phyloP scores from a whole-genome alignment of 2,329 filamentous ascomycete genomes.

The Apiospora aurea region DNA sequence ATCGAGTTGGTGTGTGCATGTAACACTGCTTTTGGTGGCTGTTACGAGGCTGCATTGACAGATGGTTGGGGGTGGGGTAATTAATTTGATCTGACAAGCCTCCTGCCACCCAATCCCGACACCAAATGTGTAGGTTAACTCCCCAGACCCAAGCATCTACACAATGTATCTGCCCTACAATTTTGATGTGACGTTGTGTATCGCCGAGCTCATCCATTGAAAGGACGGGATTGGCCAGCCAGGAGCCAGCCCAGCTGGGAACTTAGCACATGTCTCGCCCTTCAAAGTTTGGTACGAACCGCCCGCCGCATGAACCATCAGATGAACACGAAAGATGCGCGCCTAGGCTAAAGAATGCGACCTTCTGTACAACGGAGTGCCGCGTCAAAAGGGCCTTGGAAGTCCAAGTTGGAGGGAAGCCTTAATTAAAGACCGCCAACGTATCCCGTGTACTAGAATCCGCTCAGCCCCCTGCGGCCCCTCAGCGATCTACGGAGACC shows the following conservation, averaged over 20 bases:
- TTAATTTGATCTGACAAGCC: conserved; percentile 18
- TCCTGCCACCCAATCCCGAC: not conserved
- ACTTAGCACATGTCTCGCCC: not conserved
- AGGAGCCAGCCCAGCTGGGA: not conserved
- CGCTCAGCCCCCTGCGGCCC: conserved; percentile 13
- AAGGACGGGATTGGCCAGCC: not conserved
- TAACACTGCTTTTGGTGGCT: conserved; percentile 14
- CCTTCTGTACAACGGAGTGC: not conserved
- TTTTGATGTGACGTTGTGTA: not conserved
- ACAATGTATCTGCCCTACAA: not conserved
- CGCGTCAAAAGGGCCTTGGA: conserved; percentile 4
- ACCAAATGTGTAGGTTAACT: not conserved
- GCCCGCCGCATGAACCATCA: not conserved
- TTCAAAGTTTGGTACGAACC: not conserved
- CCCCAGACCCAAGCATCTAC: not conserved
- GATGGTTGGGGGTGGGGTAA: not conserved
- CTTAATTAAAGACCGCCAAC: conserved; percentile 15
- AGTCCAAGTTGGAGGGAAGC: not conserved
- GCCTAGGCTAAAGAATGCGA: conserved; percentile 1
- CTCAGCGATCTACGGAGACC: conserved; percentile 11
- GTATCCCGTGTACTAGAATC: conserved; percentile 14
- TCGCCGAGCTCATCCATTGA: not conserved
- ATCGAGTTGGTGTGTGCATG: conserved; percentile 13
- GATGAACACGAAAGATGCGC: conserved; percentile 13
- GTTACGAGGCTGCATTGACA: conserved; percentile 20